Evolutionary conservation across 2,329 filamentous ascomycete genomes (phyloP).

Genomic region (Fusarium subtropicale): DNA sequence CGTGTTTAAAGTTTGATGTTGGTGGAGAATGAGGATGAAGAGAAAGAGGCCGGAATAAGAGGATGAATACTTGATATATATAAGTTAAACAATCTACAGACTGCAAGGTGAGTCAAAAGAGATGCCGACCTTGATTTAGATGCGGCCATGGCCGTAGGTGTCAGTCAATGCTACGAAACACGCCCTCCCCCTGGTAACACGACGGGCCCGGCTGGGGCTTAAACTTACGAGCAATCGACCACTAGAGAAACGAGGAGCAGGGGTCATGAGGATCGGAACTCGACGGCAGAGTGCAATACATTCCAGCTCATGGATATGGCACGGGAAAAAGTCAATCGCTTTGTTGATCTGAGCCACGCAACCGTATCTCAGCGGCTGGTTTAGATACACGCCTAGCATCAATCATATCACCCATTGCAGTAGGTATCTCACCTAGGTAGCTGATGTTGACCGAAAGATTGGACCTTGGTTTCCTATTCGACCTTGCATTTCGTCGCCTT

Average conservation of each 20-base stretch:
- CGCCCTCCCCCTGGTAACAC: slow-evolving; percentile 22
- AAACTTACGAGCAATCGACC: slow-evolving; percentile 25
- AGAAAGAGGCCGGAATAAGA: slow-evolving; percentile 7
- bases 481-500: neutral
- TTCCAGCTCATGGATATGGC: slow-evolving; percentile 3
- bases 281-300: slow-evolving; percentile 31
- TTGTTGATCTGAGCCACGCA: slow-evolving; percentile 8
- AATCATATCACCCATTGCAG: slow-evolving; percentile 13
- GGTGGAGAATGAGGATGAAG: slow-evolving; percentile 13
- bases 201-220: slow-evolving; percentile 1
- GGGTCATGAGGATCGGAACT: slow-evolving; percentile 37
- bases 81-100: slow-evolving; percentile 6
- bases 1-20: slow-evolving; percentile 10
- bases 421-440: neutral
- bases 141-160: slow-evolving; percentile 16
- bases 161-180: slow-evolving; percentile 18
- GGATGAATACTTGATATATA: slow-evolving; percentile 33
- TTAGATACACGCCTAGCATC: slow-evolving; percentile 14
- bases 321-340: neutral
- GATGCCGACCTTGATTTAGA: slow-evolving; percentile 18
- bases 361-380: neutral
- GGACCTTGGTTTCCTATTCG: neutral
- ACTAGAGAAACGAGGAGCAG: slow-evolving; percentile 15
- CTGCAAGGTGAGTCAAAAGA: slow-evolving; percentile 22
- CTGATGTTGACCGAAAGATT: slow-evolving; percentile 31